These are phyloP conservation scores for Marasmius oreades DNA, from an alignment of 1,284 basidiomycete genomes.

Conservation along the genomic window DNA sequence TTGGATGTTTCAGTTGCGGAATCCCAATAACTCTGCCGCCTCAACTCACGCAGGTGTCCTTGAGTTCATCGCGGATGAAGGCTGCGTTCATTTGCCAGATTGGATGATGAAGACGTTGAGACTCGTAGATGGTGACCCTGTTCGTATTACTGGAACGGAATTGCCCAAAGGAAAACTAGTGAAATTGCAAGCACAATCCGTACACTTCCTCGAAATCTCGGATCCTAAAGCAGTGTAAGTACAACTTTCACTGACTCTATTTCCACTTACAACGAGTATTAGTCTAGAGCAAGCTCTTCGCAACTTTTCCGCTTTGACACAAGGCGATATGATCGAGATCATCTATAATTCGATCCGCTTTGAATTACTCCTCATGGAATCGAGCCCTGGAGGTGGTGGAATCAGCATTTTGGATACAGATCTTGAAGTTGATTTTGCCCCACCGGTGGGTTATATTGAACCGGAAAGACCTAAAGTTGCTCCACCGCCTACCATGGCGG, in stretches of 20 bases:
- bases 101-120: slow-evolving; percentile 99
- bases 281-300: slow-evolving; percentile 94
- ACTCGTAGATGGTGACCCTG: slow-evolving; percentile 91
- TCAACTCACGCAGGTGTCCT: slow-evolving; percentile 96
- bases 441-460: slow-evolving; percentile 82
- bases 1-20: slow-evolving; percentile 95
- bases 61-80: slow-evolving; percentile 98
- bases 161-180: slow-evolving; percentile 94
- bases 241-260: not conserved
- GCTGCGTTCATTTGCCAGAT: slow-evolving; percentile 91
- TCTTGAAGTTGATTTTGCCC: slow-evolving; percentile 85
- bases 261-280: slow-evolving; percentile 5
- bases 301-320: slow-evolving; percentile 88
- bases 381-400: slow-evolving; percentile 81
- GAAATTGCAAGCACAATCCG: slow-evolving; percentile 95
- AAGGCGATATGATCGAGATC: slow-evolving; percentile 92
- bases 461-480: slow-evolving; percentile 82
- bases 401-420: slow-evolving; percentile 95
- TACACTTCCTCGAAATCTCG: slow-evolving; percentile 91
- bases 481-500: slow-evolving; percentile 91
- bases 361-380: slow-evolving; percentile 95
- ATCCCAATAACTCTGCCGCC: slow-evolving; percentile 82
- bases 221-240: slow-evolving; percentile 97
- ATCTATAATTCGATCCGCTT: slow-evolving; percentile 92
- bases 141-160: slow-evolving; percentile 86